Evolutionary conservation across 495 filamentous ascomycete genomes (phyloP), one percentile per base, ranked within the genome.

Genomic region (Patellaria atrata): DNA sequence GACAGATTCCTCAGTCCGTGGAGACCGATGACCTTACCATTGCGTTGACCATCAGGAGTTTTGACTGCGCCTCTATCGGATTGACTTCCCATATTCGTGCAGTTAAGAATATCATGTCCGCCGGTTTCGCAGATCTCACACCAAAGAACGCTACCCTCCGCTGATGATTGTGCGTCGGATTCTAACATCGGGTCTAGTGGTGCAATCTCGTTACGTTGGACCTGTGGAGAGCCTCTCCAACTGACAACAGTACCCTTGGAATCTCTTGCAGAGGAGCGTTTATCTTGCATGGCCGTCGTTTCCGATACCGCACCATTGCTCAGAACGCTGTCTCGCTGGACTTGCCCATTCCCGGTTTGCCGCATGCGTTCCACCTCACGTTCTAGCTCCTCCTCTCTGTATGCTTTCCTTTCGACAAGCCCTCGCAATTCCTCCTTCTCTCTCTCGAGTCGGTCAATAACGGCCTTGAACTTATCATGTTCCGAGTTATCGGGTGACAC

Each of bases 21-120:
- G 29, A 57, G 56, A 24, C 60, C 57, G n/a, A 57, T 55, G 31
- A 65, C 63, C 33, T 57, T 59, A 37, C 62, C 63, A 6, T 49
- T 61, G 17, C 53, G 49, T 22, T 43, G 47, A 14, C 40, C 22
- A 12, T 43, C 39, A 13, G 32, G 35, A 1, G 35, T 28, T 22
- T 34, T 40, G 3, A 26, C 15, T 4, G 28, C 40, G 22, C 33
- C 41, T n/a, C n/a, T n/a, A 21, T 41, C 43, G 14, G 28, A 19
- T 13, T 10, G 17, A 6, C 38, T 35, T 13, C 40, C 42, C 40
- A 41, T 48, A 6, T 40, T 43, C 10, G 82, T 82, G 61, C 87
- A 96, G 13, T 75, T 89, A 22, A 96, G 58, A 41, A 96, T 92
- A 44, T 96, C 87, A 46, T 96, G 87, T 11, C 87, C 87, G n/a